Evolutionary conservation across 495 filamentous ascomycete species (phyloP), one percentile per base, ranked within the genome.

Genomic region (Aspergillus diversus): DNA sequence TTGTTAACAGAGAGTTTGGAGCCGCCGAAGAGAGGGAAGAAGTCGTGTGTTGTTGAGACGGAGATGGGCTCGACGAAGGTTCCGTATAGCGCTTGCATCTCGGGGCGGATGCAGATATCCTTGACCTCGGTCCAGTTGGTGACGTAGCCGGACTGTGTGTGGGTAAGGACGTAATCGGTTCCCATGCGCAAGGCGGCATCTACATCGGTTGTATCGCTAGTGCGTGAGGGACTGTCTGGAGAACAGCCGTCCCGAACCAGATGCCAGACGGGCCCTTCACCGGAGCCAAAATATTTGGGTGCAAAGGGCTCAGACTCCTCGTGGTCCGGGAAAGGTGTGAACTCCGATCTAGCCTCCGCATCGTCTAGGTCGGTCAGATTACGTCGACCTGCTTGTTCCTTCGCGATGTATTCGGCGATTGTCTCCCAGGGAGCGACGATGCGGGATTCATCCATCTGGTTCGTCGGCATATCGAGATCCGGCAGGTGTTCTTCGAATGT

Each of bases 1-100:
- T 90, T 91, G 74, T 90, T 91, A 49, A 86, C 81, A 11, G 82
- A 75, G 15, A 91, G 77, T 72, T 92, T 91, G 62, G 82, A 87
- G 35, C 86, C 87, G 35, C 87, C 84, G 62, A 92, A 91, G 42
- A 91, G 62, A 0, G 89, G 89, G 49, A 90, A 79, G 7, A 91
- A 74, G 35, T 81, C 77, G 63, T 81, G 73, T 21, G 83, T 83
- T 0, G 82, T 79, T 4, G 77, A 72, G 34, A 86, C 74, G 21
- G 78, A 80, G 34, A 87, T 67, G 7, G 89, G 87, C 60, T 84
- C 77, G 48, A 89, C 81, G 52, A 92, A 87, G 48, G 84, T 85
- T 35, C 89, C 89, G 63, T 90, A 88, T 15, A 90, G 69, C 7
- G 77, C 70, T 60, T 81, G 81, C 58, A 87, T 70, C 58, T 83